Evolutionary conservation across 78 protist species (phyloP).

Genomic region (Pigoraptor vietnamica): DNA sequence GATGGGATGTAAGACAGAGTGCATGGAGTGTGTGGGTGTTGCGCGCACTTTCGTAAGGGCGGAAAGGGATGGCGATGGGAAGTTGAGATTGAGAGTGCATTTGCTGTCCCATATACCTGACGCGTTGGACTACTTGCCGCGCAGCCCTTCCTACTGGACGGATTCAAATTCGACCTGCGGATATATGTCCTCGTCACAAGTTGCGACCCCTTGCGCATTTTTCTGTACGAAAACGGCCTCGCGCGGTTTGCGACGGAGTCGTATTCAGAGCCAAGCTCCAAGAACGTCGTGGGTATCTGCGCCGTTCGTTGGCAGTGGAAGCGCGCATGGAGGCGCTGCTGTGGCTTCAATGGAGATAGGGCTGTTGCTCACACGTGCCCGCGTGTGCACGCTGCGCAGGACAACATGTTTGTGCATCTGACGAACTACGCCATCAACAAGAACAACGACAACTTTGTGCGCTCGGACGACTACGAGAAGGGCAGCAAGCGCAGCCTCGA

Average conservation of each 20-base stretch:
- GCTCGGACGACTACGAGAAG: neutral
- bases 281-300: neutral
- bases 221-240: conserved; percentile 48
- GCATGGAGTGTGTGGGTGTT: neutral
- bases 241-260: conserved; percentile 40
- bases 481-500: conserved; percentile 34
- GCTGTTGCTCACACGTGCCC: too few species aligned
- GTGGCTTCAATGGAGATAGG: too few species aligned
- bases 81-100: too few species aligned
- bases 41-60: neutral
- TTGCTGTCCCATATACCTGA: too few species aligned
- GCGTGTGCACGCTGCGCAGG: too few species aligned
- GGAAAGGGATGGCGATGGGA: too few species aligned
- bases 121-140: neutral
- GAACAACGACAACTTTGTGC: conserved; percentile 1
- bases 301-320: too few species aligned
- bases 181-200: conserved; percentile 57
- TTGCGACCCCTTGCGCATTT: conserved; percentile 44
- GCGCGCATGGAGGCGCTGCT: too few species aligned
- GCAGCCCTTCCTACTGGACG: conserved; percentile 27
- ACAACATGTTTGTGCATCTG: conserved; percentile 47
- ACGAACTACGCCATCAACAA: conserved; percentile 57
- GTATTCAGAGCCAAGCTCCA: conserved; percentile 14
- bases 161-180: conserved; percentile 45
- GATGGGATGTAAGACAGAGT: too few species aligned